A percentile compares a stretch with the other conserved stretches of the same genome.
Conservation (phyloP, 768 basidiomycete species). For the Suillus subluteus region DNA sequence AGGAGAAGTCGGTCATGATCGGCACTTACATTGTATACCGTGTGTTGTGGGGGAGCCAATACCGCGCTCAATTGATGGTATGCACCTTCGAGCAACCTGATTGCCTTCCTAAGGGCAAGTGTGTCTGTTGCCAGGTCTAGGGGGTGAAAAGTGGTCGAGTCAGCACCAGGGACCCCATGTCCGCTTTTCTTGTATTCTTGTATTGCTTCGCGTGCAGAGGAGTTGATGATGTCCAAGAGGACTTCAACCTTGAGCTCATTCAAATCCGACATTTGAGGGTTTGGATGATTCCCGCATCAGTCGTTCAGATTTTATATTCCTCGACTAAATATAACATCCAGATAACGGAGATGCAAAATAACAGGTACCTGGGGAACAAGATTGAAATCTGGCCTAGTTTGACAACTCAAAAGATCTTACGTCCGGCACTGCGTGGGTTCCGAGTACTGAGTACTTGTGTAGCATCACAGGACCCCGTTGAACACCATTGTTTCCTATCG, state of each 20-base stretch:
- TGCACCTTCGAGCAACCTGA: constrained; percentile 29
- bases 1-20: neutral
- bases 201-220: constrained; percentile 31
- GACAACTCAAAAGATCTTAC: too few relatives aligned
- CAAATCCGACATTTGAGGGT: neutral
- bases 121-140: constrained; percentile 25
- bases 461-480: too few relatives aligned
- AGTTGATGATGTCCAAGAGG: constrained; percentile 35
- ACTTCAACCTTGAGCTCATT: constrained; percentile 31
- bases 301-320: neutral
- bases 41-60: constrained; percentile 32
- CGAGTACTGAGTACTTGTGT: neutral
- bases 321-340: neutral
- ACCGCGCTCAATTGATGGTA: constrained; percentile 29
- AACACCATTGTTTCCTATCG: neutral
- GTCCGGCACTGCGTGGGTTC: neutral
- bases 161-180: constrained; percentile 27
- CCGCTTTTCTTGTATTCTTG: constrained; percentile 29
- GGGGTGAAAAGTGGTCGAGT: constrained; percentile 26
- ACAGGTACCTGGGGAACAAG: too few relatives aligned
- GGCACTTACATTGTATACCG: constrained; percentile 26
- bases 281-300: neutral
- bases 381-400: too few relatives aligned
- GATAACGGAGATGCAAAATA: too few relatives aligned
- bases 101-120: constrained; percentile 28